phyloP scores from a whole-genome alignment of 2,329 filamentous ascomycete species.

The Rutstroemia sp. region DNA sequence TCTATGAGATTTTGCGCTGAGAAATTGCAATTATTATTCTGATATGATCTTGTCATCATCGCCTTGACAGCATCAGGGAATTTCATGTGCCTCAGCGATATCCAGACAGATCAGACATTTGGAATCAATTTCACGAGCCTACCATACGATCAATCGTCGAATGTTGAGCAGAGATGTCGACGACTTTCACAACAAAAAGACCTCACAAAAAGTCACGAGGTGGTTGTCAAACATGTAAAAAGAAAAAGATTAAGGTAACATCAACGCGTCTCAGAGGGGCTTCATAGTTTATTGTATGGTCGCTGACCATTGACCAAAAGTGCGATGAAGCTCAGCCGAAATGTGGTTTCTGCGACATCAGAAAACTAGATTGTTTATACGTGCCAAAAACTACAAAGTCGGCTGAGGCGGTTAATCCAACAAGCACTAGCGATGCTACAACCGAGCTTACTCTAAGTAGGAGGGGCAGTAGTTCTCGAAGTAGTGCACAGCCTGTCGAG shows the following conservation, averaged over 20 bases:
- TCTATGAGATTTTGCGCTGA: no score
- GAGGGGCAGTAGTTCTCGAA: neutral
- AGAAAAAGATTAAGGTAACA: slow-evolving; percentile 26
- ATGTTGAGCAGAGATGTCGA: neutral
- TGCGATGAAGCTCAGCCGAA: slow-evolving; percentile 26
- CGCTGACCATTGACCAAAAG: slow-evolving; percentile 15
- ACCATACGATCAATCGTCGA: no score
- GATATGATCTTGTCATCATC: no score
- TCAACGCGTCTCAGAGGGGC: neutral
- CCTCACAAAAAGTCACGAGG: slow-evolving; percentile 28
- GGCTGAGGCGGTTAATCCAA: neutral
- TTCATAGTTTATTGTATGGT: neutral
- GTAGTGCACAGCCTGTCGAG: neutral
- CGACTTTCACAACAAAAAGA: slow-evolving; percentile 23
- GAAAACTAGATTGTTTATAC: slow-evolving; percentile 23
- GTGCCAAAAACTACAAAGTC: neutral
- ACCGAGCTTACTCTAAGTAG: neutral
- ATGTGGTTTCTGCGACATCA: slow-evolving; percentile 23
- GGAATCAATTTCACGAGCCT: no score
- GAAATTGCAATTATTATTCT: no score
- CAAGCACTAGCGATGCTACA: neutral
- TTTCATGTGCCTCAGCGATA: no score
- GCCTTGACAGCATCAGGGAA: no score
- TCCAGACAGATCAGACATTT: no score
- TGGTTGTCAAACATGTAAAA: slow-evolving; percentile 26